Conservation (phyloP, 345 rosid genomes). For the Sonneratia alba region DNA sequence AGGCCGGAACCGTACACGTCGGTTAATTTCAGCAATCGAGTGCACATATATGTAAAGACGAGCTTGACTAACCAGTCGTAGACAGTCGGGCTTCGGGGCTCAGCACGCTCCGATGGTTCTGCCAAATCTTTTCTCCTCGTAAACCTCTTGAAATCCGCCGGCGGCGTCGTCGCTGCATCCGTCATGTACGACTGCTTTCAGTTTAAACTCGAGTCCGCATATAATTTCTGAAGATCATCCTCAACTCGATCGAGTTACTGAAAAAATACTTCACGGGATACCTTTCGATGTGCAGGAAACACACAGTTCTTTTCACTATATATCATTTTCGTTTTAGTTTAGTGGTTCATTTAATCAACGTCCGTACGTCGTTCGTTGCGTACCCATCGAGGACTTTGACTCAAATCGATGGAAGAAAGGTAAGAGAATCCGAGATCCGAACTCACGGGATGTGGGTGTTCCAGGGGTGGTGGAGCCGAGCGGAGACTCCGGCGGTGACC, state of each 20-base stretch:
- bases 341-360: too few species aligned
- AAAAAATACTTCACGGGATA: too few species aligned
- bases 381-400: too few species aligned
- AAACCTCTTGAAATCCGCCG: constrained; percentile 33
- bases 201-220: neutral
- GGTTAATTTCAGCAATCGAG: neutral
- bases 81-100: constrained; percentile 43
- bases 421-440: neutral
- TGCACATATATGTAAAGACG: neutral
- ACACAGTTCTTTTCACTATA: too few species aligned
- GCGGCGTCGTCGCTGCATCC: constrained; percentile 58
- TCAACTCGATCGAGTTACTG: neutral
- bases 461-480: constrained; percentile 28
- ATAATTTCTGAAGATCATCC: neutral
- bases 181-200: neutral
- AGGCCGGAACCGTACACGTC: neutral
- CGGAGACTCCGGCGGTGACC: constrained; percentile 32
- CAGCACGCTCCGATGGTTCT: constrained; percentile 23
- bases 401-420: neutral
- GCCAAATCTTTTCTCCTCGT: constrained; percentile 24
- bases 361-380: too few species aligned
- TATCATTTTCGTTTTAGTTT: too few species aligned
- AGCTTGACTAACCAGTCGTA: constrained; percentile 39
- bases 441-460: constrained; percentile 52
- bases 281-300: too few species aligned